Conservation (phyloP, 495 filamentous ascomycete genomes). For the Halenospora varia region DNA sequence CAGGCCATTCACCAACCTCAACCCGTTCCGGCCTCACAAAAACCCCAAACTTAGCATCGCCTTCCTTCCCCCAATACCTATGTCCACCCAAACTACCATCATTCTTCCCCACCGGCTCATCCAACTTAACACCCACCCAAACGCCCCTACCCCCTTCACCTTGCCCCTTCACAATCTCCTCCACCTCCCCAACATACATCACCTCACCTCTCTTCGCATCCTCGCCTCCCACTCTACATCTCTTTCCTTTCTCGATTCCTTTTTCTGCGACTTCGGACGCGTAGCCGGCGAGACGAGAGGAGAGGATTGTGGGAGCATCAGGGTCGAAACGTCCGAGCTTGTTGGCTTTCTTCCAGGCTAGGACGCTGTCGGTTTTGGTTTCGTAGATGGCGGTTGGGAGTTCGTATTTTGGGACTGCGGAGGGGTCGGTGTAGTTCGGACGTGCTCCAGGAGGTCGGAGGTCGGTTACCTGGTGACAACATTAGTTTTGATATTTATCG, state of each 20-base stretch:
- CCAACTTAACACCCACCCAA: slow-evolving; percentile 82
- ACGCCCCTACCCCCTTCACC: slow-evolving; percentile 50
- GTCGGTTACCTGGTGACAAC: slow-evolving; percentile 63
- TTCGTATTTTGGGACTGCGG: slow-evolving; percentile 78
- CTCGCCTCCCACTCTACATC: slow-evolving; percentile 58
- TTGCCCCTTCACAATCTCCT: slow-evolving; percentile 58
- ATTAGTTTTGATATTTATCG: slow-evolving; percentile 7
- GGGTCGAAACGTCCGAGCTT: slow-evolving; percentile 95
- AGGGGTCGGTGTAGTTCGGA: slow-evolving; percentile 73
- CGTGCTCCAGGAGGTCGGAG: slow-evolving; percentile 66
- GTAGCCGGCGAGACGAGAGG: slow-evolving; percentile 63
- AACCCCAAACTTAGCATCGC: slow-evolving; percentile 67
- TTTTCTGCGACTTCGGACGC: slow-evolving; percentile 60
- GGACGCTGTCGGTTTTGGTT: slow-evolving; percentile 75
- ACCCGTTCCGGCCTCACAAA: slow-evolving; percentile 90
- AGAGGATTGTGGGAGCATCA: slow-evolving; percentile 63
- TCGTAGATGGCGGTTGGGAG: slow-evolving; percentile 81
- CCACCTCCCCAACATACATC: slow-evolving; percentile 76
- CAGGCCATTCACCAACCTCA: slow-evolving; percentile 82
- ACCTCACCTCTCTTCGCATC: slow-evolving; percentile 79
- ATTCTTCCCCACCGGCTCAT: slow-evolving; percentile 88
- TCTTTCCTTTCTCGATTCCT: slow-evolving; percentile 59
- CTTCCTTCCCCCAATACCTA: slow-evolving; percentile 66
- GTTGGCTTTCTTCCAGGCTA: slow-evolving; percentile 89
- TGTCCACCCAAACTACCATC: slow-evolving; percentile 78